Percentiles rank a stretch among this genome's conserved stretches.
Evolutionary conservation across 1,284 basidiomycete species (phyloP).

Genomic region (Phylloporus gajari): DNA sequence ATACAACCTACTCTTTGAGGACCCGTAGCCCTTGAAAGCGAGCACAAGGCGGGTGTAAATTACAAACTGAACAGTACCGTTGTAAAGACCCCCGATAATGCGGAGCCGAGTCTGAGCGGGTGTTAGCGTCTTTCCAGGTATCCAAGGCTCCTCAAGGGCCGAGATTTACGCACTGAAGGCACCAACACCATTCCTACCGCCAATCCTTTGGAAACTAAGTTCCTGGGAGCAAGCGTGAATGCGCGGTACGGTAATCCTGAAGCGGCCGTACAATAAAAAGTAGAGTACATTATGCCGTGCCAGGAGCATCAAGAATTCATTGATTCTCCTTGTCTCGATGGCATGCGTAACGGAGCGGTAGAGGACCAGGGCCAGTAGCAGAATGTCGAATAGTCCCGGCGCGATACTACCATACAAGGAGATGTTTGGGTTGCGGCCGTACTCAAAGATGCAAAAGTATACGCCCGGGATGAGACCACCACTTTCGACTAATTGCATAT

Average conservation of each 20-base stretch:
- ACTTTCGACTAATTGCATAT: too few species aligned
- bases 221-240: slow-evolving; percentile 11
- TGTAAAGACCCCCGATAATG: slow-evolving; percentile 3
- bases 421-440: too few species aligned
- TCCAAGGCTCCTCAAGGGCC: too few species aligned
- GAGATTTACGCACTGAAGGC: slow-evolving; percentile 6
- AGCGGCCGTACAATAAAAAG: slow-evolving; percentile 22
- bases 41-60: slow-evolving; percentile 20
- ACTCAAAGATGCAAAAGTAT: too few species aligned
- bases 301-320: slow-evolving; percentile 25
- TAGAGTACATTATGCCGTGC: slow-evolving; percentile 22
- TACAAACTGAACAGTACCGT: slow-evolving; percentile 10
- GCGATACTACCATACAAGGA: too few species aligned
- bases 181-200: background rate
- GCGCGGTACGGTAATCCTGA: background rate
- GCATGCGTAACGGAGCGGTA: slow-evolving; percentile 13
- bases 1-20: background rate
- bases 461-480: too few species aligned
- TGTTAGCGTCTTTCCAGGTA: background rate
- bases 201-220: slow-evolving; percentile 7
- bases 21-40: slow-evolving; percentile 12
- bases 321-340: slow-evolving; percentile 13
- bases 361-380: slow-evolving; percentile 8
- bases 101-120: background rate
- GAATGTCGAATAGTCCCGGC: slow-evolving; percentile 11